A percentile compares a stretch with the other conserved stretches of the same genome.
Conservation (phyloP, 73 alveolate species). For the Breviolum minutum region DNA sequence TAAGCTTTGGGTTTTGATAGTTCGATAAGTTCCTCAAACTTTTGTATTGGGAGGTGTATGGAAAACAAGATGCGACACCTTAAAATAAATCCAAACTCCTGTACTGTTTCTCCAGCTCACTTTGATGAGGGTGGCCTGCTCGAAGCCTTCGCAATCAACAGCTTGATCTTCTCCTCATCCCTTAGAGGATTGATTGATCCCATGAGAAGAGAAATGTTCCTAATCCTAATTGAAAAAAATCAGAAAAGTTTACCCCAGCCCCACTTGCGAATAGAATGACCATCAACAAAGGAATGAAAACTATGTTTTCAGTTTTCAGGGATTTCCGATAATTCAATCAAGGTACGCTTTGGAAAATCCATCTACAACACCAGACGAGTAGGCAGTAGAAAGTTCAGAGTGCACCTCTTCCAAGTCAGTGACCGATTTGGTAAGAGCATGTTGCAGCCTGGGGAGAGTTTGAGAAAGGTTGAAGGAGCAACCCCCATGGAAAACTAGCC, state of each 20-base stretch:
- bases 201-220: background rate
- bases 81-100: background rate
- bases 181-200: background rate
- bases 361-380: background rate
- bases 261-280: too few relatives aligned
- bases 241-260: background rate
- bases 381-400: background rate
- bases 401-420: background rate
- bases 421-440: background rate
- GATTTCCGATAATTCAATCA: background rate
- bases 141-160: background rate
- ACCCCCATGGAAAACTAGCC: background rate
- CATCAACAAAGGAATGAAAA: background rate
- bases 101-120: too few relatives aligned
- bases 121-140: background rate
- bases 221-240: background rate
- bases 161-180: background rate
- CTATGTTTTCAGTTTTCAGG: background rate
- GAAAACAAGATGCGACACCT: background rate
- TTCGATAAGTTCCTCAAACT: background rate
- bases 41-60: background rate
- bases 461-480: background rate
- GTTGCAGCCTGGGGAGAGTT: background rate
- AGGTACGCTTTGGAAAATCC: background rate
- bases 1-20: background rate